These are phyloP conservation scores for Colletotrichum trifolii DNA, from an alignment of 2,329 filamentous ascomycete genomes.

Conservation along the genomic window DNA sequence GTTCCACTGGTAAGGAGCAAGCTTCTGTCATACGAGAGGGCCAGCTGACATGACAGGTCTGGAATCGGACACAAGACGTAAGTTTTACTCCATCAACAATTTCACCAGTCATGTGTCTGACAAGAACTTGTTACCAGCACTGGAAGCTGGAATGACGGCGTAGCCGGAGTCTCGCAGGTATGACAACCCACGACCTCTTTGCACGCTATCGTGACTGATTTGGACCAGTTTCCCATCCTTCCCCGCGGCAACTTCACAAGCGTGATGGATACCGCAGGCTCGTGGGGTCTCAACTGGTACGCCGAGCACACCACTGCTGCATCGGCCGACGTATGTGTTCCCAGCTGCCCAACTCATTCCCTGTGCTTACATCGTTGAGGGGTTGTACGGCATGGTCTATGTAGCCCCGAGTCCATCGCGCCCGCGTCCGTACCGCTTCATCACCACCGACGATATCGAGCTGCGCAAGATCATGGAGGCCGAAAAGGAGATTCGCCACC, in stretches of 20 bases:
- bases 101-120: background rate
- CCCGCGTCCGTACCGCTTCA: constrained; percentile 22
- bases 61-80: constrained; percentile 31
- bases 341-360: background rate
- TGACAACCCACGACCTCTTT: background rate
- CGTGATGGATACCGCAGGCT: constrained; percentile 22
- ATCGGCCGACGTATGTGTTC: constrained; percentile 18
- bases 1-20: constrained; percentile 21
- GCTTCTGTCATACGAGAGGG: background rate
- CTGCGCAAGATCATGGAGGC: constrained; percentile 26
- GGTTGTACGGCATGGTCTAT: constrained; percentile 33
- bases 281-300: constrained; percentile 31
- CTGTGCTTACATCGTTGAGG: constrained; percentile 4
- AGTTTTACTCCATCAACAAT: background rate
- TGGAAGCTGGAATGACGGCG: constrained; percentile 30
- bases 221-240: constrained; percentile 15
- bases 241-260: constrained; percentile 30
- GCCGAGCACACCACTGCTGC: constrained; percentile 27
- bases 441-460: constrained; percentile 20
- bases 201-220: background rate
- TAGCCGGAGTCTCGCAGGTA: constrained; percentile 24
- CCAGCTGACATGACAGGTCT: constrained; percentile 10
- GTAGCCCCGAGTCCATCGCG: constrained; percentile 24
- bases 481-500: constrained; percentile 20
- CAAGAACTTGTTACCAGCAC: background rate